phyloP scores from a whole-genome alignment of 2,329 filamentous ascomycete genomes.

The Apiospora hydei region DNA sequence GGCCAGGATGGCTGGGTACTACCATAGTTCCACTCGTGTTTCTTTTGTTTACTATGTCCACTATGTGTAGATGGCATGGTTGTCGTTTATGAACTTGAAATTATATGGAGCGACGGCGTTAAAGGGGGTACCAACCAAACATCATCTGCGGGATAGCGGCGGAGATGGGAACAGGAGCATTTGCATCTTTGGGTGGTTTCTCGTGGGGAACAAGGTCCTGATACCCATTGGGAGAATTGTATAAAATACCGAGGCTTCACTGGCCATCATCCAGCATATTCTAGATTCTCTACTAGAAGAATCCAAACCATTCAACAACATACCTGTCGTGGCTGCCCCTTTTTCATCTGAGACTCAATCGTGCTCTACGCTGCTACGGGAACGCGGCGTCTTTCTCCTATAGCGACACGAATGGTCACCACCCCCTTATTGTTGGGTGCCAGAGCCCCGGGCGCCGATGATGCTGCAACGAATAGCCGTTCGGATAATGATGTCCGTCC shows the following conservation, averaged over 20 bases:
- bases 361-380: background rate
- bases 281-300: background rate
- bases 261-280: conserved; percentile 6
- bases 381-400: background rate
- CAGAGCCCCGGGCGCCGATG: background rate
- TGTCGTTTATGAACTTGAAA: background rate
- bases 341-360: background rate
- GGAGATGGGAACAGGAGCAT: conserved; percentile 13
- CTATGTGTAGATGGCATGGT: background rate
- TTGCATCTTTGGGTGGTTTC: background rate
- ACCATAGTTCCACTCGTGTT: background rate
- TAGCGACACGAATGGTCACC: background rate
- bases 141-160: conserved; percentile 11
- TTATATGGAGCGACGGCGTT: conserved; percentile 15
- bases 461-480: background rate
- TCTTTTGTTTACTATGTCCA: background rate
- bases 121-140: background rate
- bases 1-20: conserved; percentile 16
- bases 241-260: conserved; percentile 17
- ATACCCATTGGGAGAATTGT: background rate
- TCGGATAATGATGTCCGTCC: background rate
- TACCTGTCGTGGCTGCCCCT: background rate
- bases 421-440: background rate
- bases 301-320: background rate
- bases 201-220: background rate